A percentile compares a stretch with the other conserved stretches of the same genome.
phyloP scores from a whole-genome alignment of 345 rosid species.

The Pelargonium nanum region DNA sequence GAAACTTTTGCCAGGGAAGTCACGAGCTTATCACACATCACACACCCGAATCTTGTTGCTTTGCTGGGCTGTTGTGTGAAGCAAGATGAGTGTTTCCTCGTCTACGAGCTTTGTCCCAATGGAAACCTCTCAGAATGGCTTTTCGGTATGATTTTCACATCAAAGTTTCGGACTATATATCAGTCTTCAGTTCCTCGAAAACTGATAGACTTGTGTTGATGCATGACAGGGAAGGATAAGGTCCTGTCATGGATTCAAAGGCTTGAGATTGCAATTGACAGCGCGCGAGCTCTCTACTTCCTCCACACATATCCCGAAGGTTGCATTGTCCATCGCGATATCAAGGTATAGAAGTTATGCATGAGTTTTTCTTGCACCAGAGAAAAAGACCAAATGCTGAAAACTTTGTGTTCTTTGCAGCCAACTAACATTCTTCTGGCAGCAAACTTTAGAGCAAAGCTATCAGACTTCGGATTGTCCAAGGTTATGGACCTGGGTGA shows the following conservation, averaged over 20 bases:
- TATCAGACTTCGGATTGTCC: conserved; percentile 43
- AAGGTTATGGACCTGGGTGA: conserved; percentile 32
- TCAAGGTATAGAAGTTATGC: conserved; percentile 25
- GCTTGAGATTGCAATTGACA: conserved; percentile 37
- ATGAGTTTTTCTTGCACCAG: no score
- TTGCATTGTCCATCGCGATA: conserved; percentile 45
- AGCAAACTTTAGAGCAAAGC: conserved; percentile 38
- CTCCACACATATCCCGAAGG: conserved; percentile 41
- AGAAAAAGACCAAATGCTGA: no score
- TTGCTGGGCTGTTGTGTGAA: conserved; percentile 33
- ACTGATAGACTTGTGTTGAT: not conserved
- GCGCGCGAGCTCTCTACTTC: conserved; percentile 35
- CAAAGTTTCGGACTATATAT: no score
- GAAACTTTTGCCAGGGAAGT: conserved; percentile 46
- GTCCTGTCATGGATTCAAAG: conserved; percentile 36
- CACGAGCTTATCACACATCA: conserved; percentile 23
- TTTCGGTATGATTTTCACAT: conserved; percentile 16
- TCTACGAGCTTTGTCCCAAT: conserved; percentile 39
- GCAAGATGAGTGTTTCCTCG: conserved; percentile 34
- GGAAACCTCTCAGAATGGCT: conserved; percentile 44
- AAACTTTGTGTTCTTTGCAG: no score
- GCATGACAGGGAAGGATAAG: conserved; percentile 27
- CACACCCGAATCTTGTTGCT: conserved; percentile 33
- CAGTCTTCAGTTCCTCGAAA: not conserved
- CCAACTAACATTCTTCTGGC: conserved; percentile 48